phyloP scores from a whole-genome alignment of 306 rosid genomes.

The Dalbergia cultrata region DNA sequence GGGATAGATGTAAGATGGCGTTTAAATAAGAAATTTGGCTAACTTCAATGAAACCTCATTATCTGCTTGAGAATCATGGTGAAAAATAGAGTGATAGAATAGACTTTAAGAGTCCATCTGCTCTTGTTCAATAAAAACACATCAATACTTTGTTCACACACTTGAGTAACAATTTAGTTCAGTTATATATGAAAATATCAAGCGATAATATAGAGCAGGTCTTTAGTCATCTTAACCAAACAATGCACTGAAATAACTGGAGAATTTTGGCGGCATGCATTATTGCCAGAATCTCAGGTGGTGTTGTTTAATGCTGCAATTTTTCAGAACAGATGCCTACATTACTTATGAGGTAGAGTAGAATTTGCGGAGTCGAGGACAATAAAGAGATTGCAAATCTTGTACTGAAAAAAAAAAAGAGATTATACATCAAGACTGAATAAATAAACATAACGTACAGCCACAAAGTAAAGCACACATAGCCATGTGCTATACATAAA shows the following conservation, averaged over 20 bases:
- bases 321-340: background rate
- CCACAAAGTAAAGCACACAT: background rate
- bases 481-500: background rate
- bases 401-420: no score
- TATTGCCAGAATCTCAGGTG: background rate
- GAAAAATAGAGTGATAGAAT: background rate
- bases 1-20: no score
- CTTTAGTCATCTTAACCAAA: background rate
- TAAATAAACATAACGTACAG: background rate
- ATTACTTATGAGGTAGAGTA: background rate
- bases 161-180: background rate
- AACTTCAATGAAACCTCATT: no score
- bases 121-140: slow-evolving; percentile 3
- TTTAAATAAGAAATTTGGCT: no score
- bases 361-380: background rate
- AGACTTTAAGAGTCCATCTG: background rate
- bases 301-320: background rate
- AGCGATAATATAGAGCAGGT: background rate
- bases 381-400: background rate
- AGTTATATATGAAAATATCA: background rate
- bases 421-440: no score
- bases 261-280: background rate
- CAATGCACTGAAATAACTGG: background rate
- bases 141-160: background rate
- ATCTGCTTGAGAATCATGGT: no score